phyloP scores from a whole-genome alignment of 1,284 basidiomycete species.

The Pseudozyma sp. region DNA sequence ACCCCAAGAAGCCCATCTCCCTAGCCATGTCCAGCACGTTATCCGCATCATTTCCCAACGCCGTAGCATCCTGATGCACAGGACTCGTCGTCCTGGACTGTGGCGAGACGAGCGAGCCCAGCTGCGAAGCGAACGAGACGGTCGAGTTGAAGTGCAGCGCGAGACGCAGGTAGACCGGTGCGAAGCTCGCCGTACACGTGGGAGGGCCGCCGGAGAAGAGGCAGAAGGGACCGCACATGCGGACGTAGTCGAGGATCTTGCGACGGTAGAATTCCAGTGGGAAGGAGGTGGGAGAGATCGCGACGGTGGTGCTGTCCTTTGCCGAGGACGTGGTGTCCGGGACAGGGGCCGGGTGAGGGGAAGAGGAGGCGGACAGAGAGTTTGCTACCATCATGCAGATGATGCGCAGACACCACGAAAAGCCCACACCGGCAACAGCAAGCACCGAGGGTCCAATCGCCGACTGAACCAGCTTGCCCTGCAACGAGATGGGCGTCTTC shows the following conservation, averaged over 20 bases:
- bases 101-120: conserved; percentile 31
- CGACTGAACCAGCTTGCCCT: conserved; percentile 40
- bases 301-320: too few relatives aligned
- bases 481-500: conserved; percentile 40
- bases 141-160: conserved; percentile 39
- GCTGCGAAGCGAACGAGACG: conserved; percentile 17
- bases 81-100: conserved; percentile 9
- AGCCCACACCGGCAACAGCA: conserved; percentile 31
- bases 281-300: conserved; percentile 3
- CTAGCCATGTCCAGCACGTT: conserved; percentile 21
- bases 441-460: conserved; percentile 44
- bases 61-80: conserved; percentile 10
- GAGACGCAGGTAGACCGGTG: conserved; percentile 33
- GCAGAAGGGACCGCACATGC: conserved; percentile 45
- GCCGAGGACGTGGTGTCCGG: neutral
- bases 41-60: conserved; percentile 32
- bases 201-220: conserved; percentile 34
- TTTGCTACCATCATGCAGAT: conserved; percentile 30
- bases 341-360: neutral
- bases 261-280: conserved; percentile 43
- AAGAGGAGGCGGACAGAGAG: neutral
- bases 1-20: conserved; percentile 39
- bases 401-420: conserved; percentile 35
- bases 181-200: conserved; percentile 14
- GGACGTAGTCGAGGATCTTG: conserved; percentile 46